Base-by-base conservation (phyloP, 805 yeast species). In the Candida boidinii region DNA sequence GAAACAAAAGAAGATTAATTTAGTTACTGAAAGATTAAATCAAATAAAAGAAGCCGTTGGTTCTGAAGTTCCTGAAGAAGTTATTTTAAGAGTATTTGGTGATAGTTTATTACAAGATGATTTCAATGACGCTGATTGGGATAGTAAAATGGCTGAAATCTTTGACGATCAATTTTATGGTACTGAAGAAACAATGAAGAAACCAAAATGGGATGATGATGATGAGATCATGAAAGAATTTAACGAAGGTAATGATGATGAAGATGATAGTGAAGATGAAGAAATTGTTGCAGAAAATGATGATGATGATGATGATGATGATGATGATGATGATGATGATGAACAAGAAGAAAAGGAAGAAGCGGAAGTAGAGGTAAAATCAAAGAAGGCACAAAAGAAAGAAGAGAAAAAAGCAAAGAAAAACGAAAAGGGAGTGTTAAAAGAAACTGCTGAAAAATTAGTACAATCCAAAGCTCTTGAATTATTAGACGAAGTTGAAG, bases 41-140 rank as follows among this genome's bases (percentile, higher is more conserved):
- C 68, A 75, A 44, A 71, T 83, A 37, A 71, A 70, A 50, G 70
- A 76, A 40, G 85, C 80, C 3, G 76, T 81, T 19, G 92, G 88
- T 2, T 73, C 65, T 14, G 78, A 70, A 15, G 64, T 73, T 15
- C 67, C 67, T 15, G 81, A 79, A 39, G 79, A 73, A 25, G 62
- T 66, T 2, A 70, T 78, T 39, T 68, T 74, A 26, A 66, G 64
- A 31, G 84, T 79, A 19, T 75, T 88, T 48, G 85, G 88, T 11
- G 80, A 79, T 34, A 70, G 79, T 29, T 68, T 90, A 44, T 61
- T 92, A 39, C 82, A 83, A 26, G 94, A 82, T 31, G 97, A 92
- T 50, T 92, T 85, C 53, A 86, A 84, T 44, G 86, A 81, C 48
- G 72, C 79, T 18, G 94, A 85, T 39, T 92, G 97, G 97, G 97